Percentiles rank a stretch among this genome's conserved stretches.
Conservation (phyloP, 2,329 filamentous ascomycete species). For the Colletotrichum tropicale region DNA sequence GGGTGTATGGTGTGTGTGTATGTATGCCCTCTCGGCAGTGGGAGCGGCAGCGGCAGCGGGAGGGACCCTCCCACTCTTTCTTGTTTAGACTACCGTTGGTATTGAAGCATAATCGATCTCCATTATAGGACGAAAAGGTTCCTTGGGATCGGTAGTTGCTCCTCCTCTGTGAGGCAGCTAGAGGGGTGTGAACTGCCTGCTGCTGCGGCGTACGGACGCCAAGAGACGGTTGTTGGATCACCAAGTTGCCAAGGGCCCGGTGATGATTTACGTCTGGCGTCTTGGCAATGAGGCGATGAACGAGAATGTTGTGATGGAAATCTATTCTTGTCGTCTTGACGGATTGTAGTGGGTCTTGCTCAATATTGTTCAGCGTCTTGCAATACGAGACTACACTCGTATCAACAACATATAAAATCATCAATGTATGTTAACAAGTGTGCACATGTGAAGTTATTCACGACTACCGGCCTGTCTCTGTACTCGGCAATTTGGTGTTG, state of each 20-base stretch:
- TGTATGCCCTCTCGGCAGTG: neutral
- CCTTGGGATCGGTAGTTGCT: neutral
- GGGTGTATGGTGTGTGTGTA: neutral
- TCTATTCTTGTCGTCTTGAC: neutral
- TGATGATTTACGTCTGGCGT: neutral
- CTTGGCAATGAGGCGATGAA: constrained; percentile 1
- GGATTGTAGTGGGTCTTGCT: neutral
- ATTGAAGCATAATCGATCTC: neutral
- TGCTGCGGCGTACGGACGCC: neutral
- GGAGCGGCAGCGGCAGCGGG: neutral
- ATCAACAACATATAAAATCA: no score
- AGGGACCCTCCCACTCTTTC: neutral
- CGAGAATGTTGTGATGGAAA: neutral
- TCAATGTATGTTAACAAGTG: no score
- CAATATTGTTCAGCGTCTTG: rapidly evolving
- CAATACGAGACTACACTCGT: neutral
- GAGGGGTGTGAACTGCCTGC: neutral
- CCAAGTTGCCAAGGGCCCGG: neutral
- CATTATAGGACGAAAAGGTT: constrained; percentile 7
- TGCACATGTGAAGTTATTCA: neutral
- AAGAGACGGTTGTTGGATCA: neutral
- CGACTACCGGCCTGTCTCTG: neutral
- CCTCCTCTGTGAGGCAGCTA: neutral
- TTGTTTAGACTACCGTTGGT: neutral
- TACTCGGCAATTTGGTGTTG: neutral